These are phyloP conservation scores for Sparassis latifolia DNA, from an alignment of 1,284 basidiomycete species.

Conservation along the genomic window DNA sequence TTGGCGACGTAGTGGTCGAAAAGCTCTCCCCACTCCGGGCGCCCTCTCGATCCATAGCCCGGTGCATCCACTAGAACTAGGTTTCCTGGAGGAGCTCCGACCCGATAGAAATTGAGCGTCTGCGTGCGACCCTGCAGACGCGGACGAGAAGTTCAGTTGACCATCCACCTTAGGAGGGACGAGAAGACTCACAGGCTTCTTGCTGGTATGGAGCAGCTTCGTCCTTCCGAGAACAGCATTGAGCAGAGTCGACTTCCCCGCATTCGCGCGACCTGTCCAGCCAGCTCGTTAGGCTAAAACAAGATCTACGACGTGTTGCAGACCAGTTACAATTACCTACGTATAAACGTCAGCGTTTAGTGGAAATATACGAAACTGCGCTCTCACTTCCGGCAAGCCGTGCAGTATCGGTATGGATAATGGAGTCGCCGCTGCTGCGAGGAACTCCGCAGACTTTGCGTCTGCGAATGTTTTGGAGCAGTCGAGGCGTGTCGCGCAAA, in stretches of 20 bases:
- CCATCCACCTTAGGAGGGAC: neutral
- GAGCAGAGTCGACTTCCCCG: conserved; percentile 67
- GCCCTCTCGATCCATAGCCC: conserved; percentile 68
- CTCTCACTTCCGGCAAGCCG: conserved; percentile 44
- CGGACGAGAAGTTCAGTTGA: no score
- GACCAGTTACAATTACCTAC: conserved; percentile 29
- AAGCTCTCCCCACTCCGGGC: conserved; percentile 64
- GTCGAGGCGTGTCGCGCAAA: no score
- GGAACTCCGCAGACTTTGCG: conserved; percentile 36
- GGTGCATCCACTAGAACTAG: conserved; percentile 70
- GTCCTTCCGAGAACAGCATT: conserved; percentile 60
- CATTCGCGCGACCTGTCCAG: conserved; percentile 47
- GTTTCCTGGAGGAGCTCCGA: conserved; percentile 48
- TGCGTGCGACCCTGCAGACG: conserved; percentile 56
- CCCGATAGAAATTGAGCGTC: conserved; percentile 63
- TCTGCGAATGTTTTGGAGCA: conserved; percentile 25
- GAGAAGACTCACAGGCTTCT: conserved; percentile 50
- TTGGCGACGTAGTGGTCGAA: conserved; percentile 58
- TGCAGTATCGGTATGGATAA: conserved; percentile 36
- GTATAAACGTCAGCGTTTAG: neutral
- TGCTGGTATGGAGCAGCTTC: conserved; percentile 54
- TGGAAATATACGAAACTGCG: neutral
- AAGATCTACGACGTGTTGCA: neutral
- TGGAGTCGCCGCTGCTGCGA: conserved; percentile 34
- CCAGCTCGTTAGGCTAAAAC: neutral